Evolutionary conservation across 129 eudicot genomes (phyloP).

Genomic region (Escallonia rubra): DNA sequence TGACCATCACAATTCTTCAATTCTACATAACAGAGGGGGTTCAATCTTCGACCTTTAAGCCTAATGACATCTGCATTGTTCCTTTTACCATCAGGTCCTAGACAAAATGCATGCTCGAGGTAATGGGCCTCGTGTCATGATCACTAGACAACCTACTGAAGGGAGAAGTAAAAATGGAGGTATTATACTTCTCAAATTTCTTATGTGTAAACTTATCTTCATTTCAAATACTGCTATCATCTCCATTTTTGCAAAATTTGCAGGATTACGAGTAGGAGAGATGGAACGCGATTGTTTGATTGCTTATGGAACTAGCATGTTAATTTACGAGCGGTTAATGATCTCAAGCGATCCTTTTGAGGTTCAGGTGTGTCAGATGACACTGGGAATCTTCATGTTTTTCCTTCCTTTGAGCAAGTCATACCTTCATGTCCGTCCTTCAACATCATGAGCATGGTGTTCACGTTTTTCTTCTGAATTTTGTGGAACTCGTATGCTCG

Average conservation of each 20-base stretch:
- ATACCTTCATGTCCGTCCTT: too few relatives aligned
- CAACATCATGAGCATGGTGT: too few relatives aligned
- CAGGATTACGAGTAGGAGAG: constrained; percentile 86
- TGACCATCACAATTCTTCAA: too few relatives aligned
- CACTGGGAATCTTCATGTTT: neutral
- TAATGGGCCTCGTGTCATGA: constrained; percentile 73
- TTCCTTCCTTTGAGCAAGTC: neutral
- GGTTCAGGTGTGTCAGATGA: constrained; percentile 56
- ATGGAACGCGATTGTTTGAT: constrained; percentile 88
- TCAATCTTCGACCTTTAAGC: too few relatives aligned
- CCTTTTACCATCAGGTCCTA: constrained; percentile 43
- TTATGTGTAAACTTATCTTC: neutral
- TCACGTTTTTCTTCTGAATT: too few relatives aligned
- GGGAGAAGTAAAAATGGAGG: constrained; percentile 92
- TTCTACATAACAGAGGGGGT: too few relatives aligned
- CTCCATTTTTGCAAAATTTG: constrained; percentile 12
- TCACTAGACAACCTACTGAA: constrained; percentile 90
- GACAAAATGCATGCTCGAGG: constrained; percentile 98
- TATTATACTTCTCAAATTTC: constrained; percentile 9
- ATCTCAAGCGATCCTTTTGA: constrained; percentile 70
- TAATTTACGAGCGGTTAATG: constrained; percentile 72
- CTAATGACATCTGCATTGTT: too few relatives aligned
- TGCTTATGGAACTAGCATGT: constrained; percentile 75
- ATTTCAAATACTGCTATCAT: neutral
- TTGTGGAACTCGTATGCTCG: too few relatives aligned